Conservation (phyloP, 345 rosid genomes). For the Alliaria petiolata region DNA sequence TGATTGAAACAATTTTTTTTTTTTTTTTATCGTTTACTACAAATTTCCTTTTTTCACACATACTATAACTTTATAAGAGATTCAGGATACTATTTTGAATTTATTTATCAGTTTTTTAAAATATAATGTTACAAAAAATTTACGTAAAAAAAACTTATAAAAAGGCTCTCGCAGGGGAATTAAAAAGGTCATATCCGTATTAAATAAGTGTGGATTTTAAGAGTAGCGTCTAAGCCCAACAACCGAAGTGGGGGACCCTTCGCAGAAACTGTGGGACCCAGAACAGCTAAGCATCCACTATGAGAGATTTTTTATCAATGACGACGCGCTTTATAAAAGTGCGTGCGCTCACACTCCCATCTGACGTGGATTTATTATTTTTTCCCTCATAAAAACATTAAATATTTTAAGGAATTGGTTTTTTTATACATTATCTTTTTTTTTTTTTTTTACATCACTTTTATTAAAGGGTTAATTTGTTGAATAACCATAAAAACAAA, state of each 20-base stretch:
- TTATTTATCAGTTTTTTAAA: not conserved
- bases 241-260: not conserved
- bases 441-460: too few relatives aligned
- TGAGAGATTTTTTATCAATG: not conserved
- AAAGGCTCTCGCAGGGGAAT: not conserved
- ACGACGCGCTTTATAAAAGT: not conserved
- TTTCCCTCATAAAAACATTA: not conserved
- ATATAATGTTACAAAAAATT: not conserved
- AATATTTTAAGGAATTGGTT: not conserved
- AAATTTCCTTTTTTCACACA: not conserved
- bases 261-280: not conserved
- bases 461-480: too few relatives aligned
- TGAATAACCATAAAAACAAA: too few relatives aligned
- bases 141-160: not conserved
- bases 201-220: not conserved
- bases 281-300: not conserved
- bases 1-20: not conserved
- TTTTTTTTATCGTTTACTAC: not conserved
- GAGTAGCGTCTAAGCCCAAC: conserved; percentile 15
- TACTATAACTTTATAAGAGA: not conserved
- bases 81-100: not conserved
- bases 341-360: not conserved
- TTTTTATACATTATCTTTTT: too few relatives aligned
- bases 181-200: not conserved
- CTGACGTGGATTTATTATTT: not conserved